Conservation (phyloP, 2,329 filamentous ascomycete species). For the Aaosphaeria pasadenensis region DNA sequence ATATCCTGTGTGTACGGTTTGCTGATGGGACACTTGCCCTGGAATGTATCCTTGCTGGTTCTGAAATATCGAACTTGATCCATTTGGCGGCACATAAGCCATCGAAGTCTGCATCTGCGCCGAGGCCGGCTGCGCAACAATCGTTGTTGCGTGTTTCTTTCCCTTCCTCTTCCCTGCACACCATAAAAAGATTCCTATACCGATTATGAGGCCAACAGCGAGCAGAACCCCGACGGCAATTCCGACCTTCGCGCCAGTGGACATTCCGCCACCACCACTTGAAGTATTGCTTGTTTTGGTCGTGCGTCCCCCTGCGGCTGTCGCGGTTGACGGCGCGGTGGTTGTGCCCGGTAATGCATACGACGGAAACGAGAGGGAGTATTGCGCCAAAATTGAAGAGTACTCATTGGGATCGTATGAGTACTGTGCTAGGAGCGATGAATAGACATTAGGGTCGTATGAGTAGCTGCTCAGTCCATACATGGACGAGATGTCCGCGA, state of each 20-base stretch:
- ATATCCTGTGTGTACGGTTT: conserved; percentile 4
- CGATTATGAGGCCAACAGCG: conserved; percentile 6
- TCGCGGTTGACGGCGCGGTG: too few relatives aligned
- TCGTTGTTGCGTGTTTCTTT: conserved; percentile 7
- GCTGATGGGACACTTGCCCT: background rate
- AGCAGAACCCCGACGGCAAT: conserved; percentile 12
- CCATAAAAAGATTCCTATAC: conserved; percentile 10
- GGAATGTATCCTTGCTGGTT: conserved; percentile 3
- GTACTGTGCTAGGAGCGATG: too few relatives aligned
- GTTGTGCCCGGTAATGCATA: too few relatives aligned
- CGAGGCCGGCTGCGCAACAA: conserved; percentile 1
- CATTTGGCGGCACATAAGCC: background rate
- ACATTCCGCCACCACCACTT: conserved; percentile 2
- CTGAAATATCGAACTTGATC: background rate
- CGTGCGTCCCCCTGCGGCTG: too few relatives aligned
- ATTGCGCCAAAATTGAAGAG: too few relatives aligned
- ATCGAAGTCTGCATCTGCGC: background rate
- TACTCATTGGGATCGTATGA: too few relatives aligned
- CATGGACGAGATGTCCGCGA: too few relatives aligned
- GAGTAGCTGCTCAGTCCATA: too few relatives aligned
- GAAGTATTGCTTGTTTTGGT: too few relatives aligned
- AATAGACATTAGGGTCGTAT: too few relatives aligned
- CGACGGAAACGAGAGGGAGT: too few relatives aligned
- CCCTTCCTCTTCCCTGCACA: conserved; percentile 13
- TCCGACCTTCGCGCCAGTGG: conserved; percentile 12